Conservation (phyloP, 2,329 filamentous ascomycete species). For the Phaeoacremonium minimum region DNA sequence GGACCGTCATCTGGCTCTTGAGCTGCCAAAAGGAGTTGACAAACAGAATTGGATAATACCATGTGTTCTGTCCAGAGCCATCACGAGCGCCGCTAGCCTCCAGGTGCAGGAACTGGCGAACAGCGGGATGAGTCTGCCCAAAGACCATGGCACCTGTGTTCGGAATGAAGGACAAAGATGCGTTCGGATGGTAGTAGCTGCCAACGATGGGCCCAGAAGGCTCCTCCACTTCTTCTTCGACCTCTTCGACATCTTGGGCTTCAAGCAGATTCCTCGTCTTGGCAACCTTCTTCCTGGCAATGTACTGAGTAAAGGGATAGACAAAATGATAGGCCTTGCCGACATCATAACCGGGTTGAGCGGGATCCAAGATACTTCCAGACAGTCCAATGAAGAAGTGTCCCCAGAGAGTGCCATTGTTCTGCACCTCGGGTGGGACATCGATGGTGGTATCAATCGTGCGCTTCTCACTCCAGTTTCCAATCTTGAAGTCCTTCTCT, state of each 20-base stretch:
- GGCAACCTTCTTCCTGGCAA: constrained; percentile 82
- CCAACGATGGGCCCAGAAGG: constrained; percentile 64
- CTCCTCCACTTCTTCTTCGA: constrained; percentile 45
- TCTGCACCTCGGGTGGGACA: constrained; percentile 75
- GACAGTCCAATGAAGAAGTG: constrained; percentile 85
- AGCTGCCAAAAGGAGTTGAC: constrained; percentile 98
- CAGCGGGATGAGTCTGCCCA: constrained; percentile 63
- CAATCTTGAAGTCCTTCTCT: constrained; percentile 75
- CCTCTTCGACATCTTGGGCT: constrained; percentile 37
- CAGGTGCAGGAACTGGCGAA: constrained; percentile 73
- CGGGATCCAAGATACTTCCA: constrained; percentile 74
- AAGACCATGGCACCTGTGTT: constrained; percentile 69
- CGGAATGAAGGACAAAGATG: constrained; percentile 83
- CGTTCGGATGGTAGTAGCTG: constrained; percentile 93
- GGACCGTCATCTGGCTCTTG: constrained; percentile 79
- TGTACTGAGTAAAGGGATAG: constrained; percentile 82
- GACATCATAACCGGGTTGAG: constrained; percentile 65
- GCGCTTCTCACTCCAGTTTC: constrained; percentile 75
- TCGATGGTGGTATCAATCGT: constrained; percentile 72
- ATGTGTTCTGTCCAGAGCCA: constrained; percentile 77
- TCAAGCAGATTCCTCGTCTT: constrained; percentile 88
- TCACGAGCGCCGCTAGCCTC: constrained; percentile 81
- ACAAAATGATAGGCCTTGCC: constrained; percentile 77
- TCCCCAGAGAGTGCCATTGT: constrained; percentile 90
- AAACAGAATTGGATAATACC: constrained; percentile 89